phyloP scores from a whole-genome alignment of 306 rosid genomes.

The Prunus kanzakura region DNA sequence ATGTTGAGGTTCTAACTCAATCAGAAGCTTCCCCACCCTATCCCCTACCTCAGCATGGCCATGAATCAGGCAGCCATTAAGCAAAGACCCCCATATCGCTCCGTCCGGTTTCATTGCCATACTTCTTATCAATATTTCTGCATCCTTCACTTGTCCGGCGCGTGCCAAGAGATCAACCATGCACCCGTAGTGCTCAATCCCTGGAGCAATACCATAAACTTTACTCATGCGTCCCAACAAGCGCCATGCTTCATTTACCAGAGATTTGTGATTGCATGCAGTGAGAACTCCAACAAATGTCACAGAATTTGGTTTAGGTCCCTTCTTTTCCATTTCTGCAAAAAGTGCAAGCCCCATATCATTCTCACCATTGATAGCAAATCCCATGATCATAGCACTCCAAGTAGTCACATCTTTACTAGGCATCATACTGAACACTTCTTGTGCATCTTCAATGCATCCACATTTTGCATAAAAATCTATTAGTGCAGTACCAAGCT shows the following conservation, averaged over 20 bases:
- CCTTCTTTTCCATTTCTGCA: slow-evolving; percentile 44
- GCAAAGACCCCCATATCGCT: slow-evolving; percentile 31
- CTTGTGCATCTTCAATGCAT: slow-evolving; percentile 10
- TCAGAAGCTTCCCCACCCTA: slow-evolving; percentile 40
- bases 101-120: slow-evolving; percentile 42
- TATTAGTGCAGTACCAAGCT: slow-evolving; percentile 21
- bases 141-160: slow-evolving; percentile 38
- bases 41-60: slow-evolving; percentile 37
- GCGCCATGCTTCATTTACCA: slow-evolving; percentile 26
- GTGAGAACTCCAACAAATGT: slow-evolving; percentile 54
- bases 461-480: slow-evolving; percentile 34
- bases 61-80: slow-evolving; percentile 53
- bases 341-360: slow-evolving; percentile 40
- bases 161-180: slow-evolving; percentile 58
- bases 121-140: slow-evolving; percentile 29
- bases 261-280: slow-evolving; percentile 48
- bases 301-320: slow-evolving; percentile 51
- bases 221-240: slow-evolving; percentile 38
- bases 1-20: slow-evolving; percentile 45
- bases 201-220: slow-evolving; percentile 39
- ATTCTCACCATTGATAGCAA: slow-evolving; percentile 24
- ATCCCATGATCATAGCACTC: slow-evolving; percentile 25
- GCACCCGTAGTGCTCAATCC: slow-evolving; percentile 57
- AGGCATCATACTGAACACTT: slow-evolving; percentile 1
- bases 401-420: slow-evolving; percentile 11